phyloP scores from a whole-genome alignment of 306 rosid species.

The Lagenaria siceraria region DNA sequence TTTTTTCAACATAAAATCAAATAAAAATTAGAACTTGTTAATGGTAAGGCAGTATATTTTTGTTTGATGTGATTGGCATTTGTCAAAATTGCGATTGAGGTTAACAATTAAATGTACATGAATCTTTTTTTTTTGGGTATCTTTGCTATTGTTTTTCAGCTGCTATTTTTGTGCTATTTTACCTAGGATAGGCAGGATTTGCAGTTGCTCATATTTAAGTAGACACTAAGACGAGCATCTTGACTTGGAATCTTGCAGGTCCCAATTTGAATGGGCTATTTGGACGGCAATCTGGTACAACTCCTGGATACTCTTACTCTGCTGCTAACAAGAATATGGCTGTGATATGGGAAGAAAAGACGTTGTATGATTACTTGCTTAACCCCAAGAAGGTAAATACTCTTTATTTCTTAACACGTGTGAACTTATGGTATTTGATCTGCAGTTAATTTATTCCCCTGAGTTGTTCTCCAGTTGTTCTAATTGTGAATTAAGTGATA shows the following conservation, averaged over 20 bases:
- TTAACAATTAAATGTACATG: background rate
- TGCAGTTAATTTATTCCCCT: background rate
- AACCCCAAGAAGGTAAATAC: conserved; percentile 4
- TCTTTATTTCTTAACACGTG: background rate
- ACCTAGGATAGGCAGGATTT: background rate
- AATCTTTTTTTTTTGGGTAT: background rate
- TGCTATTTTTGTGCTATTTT: background rate
- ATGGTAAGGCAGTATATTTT: background rate
- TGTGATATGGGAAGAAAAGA: conserved; percentile 4
- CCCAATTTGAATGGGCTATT: conserved; percentile 3
- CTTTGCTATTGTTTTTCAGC: background rate
- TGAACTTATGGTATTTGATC: background rate
- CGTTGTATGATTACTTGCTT: conserved; percentile 5
- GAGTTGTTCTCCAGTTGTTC: background rate
- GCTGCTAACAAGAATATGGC: conserved; percentile 11
- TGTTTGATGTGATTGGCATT: background rate
- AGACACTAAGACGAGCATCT: background rate
- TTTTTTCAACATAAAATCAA: background rate
- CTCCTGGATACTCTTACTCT: conserved; percentile 8
- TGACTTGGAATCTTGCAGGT: background rate
- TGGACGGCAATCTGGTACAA: conserved; percentile 5
- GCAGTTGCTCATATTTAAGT: background rate
- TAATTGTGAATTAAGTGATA: background rate
- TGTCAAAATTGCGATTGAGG: background rate
- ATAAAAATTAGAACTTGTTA: background rate